A percentile compares a stretch with the other conserved stretches of the same genome.
These are phyloP conservation scores for Xylariaceae sp. DNA, from an alignment of 2,329 filamentous ascomycete species.

Conservation along the genomic window DNA sequence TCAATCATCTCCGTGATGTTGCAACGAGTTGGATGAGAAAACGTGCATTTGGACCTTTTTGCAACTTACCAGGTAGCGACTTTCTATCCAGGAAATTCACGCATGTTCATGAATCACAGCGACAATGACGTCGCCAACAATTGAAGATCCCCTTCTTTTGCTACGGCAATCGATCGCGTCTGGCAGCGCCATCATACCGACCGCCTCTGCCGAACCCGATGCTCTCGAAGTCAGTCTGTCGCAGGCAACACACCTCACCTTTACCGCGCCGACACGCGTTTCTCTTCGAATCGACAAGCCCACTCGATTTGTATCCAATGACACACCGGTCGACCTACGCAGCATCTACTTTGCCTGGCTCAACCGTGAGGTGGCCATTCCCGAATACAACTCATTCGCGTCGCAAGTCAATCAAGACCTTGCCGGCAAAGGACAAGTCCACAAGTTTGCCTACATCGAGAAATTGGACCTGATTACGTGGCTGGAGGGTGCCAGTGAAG, in stretches of 20 bases:
- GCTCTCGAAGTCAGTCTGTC: constrained; percentile 61
- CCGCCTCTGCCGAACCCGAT: constrained; percentile 60
- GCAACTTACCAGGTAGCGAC: neutral
- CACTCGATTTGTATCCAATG: constrained; percentile 82
- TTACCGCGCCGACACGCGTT: constrained; percentile 55
- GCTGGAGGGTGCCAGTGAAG: constrained; percentile 83
- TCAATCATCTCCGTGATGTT: neutral
- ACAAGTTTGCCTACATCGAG: constrained; percentile 88
- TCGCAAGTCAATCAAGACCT: constrained; percentile 76
- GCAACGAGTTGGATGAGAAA: neutral
- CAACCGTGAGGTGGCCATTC: constrained; percentile 83
- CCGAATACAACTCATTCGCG: constrained; percentile 83
- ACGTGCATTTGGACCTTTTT: neutral
- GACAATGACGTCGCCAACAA: constrained; percentile 50
- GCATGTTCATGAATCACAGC: constrained; percentile 1
- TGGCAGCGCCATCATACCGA: constrained; percentile 64
- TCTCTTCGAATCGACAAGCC: constrained; percentile 63
- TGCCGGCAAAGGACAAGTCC: constrained; percentile 61
- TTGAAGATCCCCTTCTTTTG: constrained; percentile 73
- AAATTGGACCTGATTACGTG: constrained; percentile 87
- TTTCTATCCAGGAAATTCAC: neutral
- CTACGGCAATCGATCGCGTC: constrained; percentile 77
- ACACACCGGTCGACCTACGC: constrained; percentile 73
- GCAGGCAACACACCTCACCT: constrained; percentile 71
- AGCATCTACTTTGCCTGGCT: constrained; percentile 96